A percentile compares a stretch with the other conserved stretches of the same genome.
These are phyloP conservation scores for Eucalyptus victrix DNA, from an alignment of 345 rosid species.

Conservation along the genomic window DNA sequence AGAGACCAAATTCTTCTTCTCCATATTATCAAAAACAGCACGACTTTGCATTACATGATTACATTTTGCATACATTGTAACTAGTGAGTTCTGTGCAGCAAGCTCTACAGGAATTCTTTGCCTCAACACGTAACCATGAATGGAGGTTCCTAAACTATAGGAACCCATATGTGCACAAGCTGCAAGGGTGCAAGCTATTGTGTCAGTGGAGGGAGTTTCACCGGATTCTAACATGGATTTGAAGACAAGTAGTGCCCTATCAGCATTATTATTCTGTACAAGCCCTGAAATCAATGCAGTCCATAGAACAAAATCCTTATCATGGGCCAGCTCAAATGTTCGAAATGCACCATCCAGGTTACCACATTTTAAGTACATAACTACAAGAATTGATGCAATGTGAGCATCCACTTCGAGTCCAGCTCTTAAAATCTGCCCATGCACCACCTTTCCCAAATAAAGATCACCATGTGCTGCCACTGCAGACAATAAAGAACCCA, in stretches of 20 bases:
- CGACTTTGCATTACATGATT: constrained; percentile 35
- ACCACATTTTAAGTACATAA: constrained; percentile 65
- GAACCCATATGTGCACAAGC: constrained; percentile 60
- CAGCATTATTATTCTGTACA: constrained; percentile 48
- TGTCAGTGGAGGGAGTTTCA: constrained; percentile 38
- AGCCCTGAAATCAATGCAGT: constrained; percentile 78
- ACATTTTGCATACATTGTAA: constrained; percentile 68
- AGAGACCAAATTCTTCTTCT: constrained; percentile 42
- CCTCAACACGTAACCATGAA: constrained; percentile 53
- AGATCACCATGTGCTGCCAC: constrained; percentile 22
- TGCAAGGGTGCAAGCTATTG: constrained; percentile 50
- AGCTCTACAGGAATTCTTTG: constrained; percentile 26
- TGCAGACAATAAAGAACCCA: constrained; percentile 23
- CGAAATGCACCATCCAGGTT: constrained; percentile 26
- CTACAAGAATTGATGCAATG: constrained; percentile 43
- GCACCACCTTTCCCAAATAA: constrained; percentile 34
- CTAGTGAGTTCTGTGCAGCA: constrained; percentile 51
- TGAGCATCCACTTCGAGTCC: constrained; percentile 38
- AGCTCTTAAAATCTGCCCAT: constrained; percentile 35
- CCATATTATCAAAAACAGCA: constrained; percentile 38
- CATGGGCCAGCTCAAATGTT: constrained; percentile 15
- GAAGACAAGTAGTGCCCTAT: constrained; percentile 38
- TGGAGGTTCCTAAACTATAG: constrained; percentile 34
- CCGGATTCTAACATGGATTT: constrained; percentile 34
- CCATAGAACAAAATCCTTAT: constrained; percentile 64